Evolutionary conservation across 768 basidiomycete genomes (phyloP).

Genomic region (Infundibulicybe gibba): DNA sequence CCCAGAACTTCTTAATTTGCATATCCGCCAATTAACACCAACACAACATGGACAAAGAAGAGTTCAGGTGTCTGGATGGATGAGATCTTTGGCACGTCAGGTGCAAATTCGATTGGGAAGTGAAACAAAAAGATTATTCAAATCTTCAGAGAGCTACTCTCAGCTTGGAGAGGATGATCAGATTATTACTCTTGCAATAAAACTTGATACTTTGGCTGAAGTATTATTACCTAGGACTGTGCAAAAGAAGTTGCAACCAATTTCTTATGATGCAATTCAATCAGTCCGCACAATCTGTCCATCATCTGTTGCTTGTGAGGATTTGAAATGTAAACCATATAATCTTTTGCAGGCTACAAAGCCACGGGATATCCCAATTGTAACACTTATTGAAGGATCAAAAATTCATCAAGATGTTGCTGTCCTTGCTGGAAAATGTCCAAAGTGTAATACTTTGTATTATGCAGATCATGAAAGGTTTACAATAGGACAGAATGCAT

Average conservation of each 20-base stretch:
- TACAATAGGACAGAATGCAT: neutral
- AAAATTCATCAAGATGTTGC: conserved; percentile 5
- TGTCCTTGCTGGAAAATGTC: conserved; percentile 12
- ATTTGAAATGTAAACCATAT: conserved; percentile 5
- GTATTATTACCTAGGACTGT: too few species aligned
- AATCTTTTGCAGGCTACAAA: conserved; percentile 5
- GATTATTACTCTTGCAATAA: too few species aligned
- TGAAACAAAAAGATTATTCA: too few species aligned
- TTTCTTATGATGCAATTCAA: conserved; percentile 9
- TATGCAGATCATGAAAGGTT: conserved; percentile 10
- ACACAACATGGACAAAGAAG: too few species aligned
- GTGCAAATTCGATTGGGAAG: too few species aligned
- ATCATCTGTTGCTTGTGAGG: conserved; percentile 7
- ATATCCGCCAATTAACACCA: too few species aligned
- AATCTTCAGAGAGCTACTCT: too few species aligned
- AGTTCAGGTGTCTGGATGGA: too few species aligned
- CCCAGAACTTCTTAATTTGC: too few species aligned
- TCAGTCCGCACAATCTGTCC: conserved; percentile 12
- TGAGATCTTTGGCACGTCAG: too few species aligned
- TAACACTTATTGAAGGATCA: conserved; percentile 13
- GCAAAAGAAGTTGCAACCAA: conserved; percentile 3
- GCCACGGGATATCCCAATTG: conserved; percentile 10
- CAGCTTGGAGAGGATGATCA: too few species aligned
- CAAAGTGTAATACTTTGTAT: conserved; percentile 8
- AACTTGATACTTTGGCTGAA: too few species aligned